Conservation (phyloP, 2,329 filamentous ascomycete species). For the Venturia asperata region DNA sequence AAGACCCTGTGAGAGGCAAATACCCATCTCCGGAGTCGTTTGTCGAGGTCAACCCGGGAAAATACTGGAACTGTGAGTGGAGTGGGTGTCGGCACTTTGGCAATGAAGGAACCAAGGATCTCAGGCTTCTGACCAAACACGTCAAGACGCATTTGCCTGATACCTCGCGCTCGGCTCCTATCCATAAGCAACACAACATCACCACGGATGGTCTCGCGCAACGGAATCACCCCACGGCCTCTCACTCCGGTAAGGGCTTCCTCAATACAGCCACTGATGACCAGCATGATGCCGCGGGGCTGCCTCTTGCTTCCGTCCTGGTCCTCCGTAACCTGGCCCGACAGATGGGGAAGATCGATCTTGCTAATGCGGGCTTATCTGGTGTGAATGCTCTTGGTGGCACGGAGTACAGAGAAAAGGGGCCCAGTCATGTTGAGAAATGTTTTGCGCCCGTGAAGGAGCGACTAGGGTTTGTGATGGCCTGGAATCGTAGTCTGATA, state of each 20-base stretch:
- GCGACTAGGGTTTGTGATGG: slow-evolving; percentile 16
- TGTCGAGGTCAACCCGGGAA: slow-evolving; percentile 25
- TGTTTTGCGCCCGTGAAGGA: slow-evolving; percentile 19
- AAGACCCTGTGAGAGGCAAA: slow-evolving; percentile 47
- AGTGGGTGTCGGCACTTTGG: slow-evolving; percentile 54
- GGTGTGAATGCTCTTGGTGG: slow-evolving; percentile 15
- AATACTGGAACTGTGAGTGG: slow-evolving; percentile 58
- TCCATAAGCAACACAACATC: slow-evolving; percentile 15
- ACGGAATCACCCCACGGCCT: slow-evolving; percentile 21
- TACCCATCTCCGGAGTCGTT: slow-evolving; percentile 31
- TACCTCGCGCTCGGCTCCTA: slow-evolving; percentile 22
- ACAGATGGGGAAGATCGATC: slow-evolving; percentile 34
- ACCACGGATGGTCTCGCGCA: slow-evolving; percentile 22
- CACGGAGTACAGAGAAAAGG: not conserved
- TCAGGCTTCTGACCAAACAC: slow-evolving; percentile 52
- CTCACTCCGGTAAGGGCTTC: slow-evolving; percentile 25
- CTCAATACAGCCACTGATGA: slow-evolving; percentile 45
- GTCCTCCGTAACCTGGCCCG: slow-evolving; percentile 71
- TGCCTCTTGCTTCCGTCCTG: slow-evolving; percentile 69
- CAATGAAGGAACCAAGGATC: slow-evolving; percentile 29
- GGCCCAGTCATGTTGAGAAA: slow-evolving; percentile 17
- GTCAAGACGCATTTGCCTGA: slow-evolving; percentile 61
- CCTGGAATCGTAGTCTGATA: slow-evolving; percentile 18
- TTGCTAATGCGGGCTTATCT: not conserved
- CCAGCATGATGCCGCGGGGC: slow-evolving; percentile 57